Conservation (phyloP, 2,329 filamentous ascomycete species). For the Cordyceps cateniannulata region DNA sequence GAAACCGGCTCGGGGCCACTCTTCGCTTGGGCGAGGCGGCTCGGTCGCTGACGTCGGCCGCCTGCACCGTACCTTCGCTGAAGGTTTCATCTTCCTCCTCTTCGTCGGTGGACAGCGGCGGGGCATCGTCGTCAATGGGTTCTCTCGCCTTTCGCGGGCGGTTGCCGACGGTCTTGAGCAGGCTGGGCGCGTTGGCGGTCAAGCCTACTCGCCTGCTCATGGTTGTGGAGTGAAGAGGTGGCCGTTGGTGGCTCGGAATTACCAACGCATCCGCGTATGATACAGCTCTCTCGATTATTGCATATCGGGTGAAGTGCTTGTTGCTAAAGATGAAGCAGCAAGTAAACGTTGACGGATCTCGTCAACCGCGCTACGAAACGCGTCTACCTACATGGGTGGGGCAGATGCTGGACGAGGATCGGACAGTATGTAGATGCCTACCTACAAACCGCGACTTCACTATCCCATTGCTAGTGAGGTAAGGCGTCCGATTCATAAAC, state of each 20-base stretch:
- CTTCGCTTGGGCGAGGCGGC: neutral
- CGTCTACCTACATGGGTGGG: neutral
- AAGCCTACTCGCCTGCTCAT: constrained; percentile 18
- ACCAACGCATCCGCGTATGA: neutral
- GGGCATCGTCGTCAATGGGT: constrained; percentile 12
- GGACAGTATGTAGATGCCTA: neutral
- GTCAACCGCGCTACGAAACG: neutral
- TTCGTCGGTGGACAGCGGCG: constrained; percentile 25
- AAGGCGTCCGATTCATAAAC: too few species aligned
- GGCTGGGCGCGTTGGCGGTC: constrained; percentile 14
- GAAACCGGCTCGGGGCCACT: neutral
- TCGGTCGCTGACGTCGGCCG: neutral
- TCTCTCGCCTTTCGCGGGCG: constrained; percentile 13
- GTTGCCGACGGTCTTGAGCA: constrained; percentile 17
- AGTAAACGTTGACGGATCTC: neutral
- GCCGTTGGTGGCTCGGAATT: neutral
- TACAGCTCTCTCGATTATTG: neutral
- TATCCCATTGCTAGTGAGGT: too few species aligned
- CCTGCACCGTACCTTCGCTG: constrained; percentile 6
- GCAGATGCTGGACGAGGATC: neutral
- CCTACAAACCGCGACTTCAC: too few species aligned
- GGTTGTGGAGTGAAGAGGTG: too few species aligned
- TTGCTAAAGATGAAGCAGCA: neutral
- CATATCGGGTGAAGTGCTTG: neutral
- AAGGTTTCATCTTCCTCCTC: constrained; percentile 22